Evolutionary conservation across 768 basidiomycete species (phyloP).

Genomic region (Termitomyces sp.): DNA sequence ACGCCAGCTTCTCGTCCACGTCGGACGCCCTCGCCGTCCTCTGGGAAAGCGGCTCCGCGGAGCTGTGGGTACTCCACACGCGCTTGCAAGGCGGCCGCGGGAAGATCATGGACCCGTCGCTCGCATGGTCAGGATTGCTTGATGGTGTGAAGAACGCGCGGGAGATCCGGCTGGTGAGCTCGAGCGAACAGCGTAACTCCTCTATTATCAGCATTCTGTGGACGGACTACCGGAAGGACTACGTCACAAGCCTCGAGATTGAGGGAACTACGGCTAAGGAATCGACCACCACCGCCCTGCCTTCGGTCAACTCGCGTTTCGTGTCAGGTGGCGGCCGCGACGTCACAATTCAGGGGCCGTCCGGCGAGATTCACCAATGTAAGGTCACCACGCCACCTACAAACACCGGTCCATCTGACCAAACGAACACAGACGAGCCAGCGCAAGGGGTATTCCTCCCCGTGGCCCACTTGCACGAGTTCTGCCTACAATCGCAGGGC

Average conservation of each 20-base stretch:
- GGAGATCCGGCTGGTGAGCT: constrained; percentile 22
- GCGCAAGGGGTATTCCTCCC: constrained; percentile 15
- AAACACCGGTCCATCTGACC: background rate
- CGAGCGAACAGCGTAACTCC: constrained; percentile 5
- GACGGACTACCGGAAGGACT: constrained; percentile 24
- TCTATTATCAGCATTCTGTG: constrained; percentile 35
- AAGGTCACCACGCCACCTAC: constrained; percentile 8
- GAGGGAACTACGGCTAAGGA: constrained; percentile 11
- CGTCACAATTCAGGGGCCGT: constrained; percentile 35
- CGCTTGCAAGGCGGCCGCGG: constrained; percentile 50
- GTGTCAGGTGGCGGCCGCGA: constrained; percentile 24
- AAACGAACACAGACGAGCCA: constrained; percentile 9
- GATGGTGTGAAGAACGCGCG: constrained; percentile 20
- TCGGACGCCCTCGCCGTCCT: constrained; percentile 59
- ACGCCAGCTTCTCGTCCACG: constrained; percentile 54
- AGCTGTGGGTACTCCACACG: constrained; percentile 67
- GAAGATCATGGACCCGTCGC: constrained; percentile 53
- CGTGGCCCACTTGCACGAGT: constrained; percentile 46
- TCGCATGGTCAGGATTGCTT: constrained; percentile 28
- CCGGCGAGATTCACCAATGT: constrained; percentile 48
- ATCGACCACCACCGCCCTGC: constrained; percentile 20
- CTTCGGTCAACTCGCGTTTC: constrained; percentile 42
- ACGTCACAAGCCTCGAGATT: constrained; percentile 21
- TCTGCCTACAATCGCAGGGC: constrained; percentile 45
- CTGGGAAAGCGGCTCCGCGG: constrained; percentile 63